These are phyloP conservation scores for Penicillium sp. DNA, from an alignment of 2,329 filamentous ascomycete genomes.

Conservation along the genomic window DNA sequence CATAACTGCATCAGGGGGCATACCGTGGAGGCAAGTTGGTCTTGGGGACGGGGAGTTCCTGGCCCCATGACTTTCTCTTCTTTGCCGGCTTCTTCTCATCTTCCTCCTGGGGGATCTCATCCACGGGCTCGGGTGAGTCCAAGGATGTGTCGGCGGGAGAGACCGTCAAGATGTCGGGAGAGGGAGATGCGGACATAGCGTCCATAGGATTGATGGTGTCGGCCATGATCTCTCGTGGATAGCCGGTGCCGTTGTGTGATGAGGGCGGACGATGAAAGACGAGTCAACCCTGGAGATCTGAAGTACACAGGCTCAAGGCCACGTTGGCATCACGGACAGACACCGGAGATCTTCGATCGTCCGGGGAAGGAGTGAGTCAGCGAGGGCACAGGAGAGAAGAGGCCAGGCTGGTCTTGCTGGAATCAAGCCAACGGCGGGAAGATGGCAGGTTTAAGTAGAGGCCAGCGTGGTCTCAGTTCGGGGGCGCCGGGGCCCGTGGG, in stretches of 20 bases:
- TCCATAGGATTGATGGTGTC: slow-evolving; percentile 33
- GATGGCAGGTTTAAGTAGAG: slow-evolving; percentile 38
- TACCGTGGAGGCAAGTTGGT: slow-evolving; percentile 91
- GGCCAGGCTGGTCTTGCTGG: slow-evolving; percentile 35
- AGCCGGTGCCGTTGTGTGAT: slow-evolving; percentile 2
- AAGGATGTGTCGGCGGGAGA: slow-evolving; percentile 43
- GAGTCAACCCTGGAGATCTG: background rate
- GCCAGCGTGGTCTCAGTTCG: slow-evolving; percentile 40
- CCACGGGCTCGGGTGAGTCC: slow-evolving; percentile 25
- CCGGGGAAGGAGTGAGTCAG: slow-evolving; percentile 22
- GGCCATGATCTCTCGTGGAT: slow-evolving; percentile 28
- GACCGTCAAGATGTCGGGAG: slow-evolving; percentile 39
- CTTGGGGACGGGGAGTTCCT: slow-evolving; percentile 93
- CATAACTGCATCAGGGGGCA: slow-evolving; percentile 19
- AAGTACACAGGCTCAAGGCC: slow-evolving; percentile 20
- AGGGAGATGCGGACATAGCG: slow-evolving; percentile 33
- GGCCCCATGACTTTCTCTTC: slow-evolving; percentile 98
- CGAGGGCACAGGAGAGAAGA: slow-evolving; percentile 24
- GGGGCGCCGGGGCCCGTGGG: too few species aligned
- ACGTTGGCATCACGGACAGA: slow-evolving; percentile 41
- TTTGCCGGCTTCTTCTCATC: slow-evolving; percentile 71
- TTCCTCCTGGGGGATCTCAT: slow-evolving; percentile 19
- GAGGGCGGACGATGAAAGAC: too few species aligned
- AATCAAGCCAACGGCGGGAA: too few species aligned
- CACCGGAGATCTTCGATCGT: slow-evolving; percentile 27